Percentiles rank a stretch among this genome's conserved stretches.
Evolutionary conservation across 495 filamentous ascomycete genomes (phyloP).

Genomic region (Neurospora discreta): DNA sequence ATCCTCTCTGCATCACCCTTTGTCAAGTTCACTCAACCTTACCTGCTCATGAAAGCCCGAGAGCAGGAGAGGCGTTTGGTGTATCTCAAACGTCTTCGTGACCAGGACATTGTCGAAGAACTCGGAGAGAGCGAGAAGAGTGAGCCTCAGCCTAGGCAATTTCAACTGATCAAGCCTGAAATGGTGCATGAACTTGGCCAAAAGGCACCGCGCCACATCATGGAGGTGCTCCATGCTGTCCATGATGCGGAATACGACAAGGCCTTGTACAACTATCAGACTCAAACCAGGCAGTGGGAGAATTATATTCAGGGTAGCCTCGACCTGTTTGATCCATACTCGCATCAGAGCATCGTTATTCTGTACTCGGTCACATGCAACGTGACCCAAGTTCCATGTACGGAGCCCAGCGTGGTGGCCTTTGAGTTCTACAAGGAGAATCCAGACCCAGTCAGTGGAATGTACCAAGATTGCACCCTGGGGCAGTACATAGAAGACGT

Average conservation of each 20-base stretch:
- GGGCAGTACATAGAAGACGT: constrained; percentile 94
- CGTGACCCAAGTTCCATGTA: constrained; percentile 79
- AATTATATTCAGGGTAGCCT: constrained; percentile 73
- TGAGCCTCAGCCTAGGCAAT: constrained; percentile 47
- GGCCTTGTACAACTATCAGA: constrained; percentile 85
- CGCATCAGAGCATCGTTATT: constrained; percentile 92
- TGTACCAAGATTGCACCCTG: constrained; percentile 82
- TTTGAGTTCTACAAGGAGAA: constrained; percentile 90
- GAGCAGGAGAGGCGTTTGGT: constrained; percentile 77
- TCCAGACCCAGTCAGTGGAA: constrained; percentile 43
- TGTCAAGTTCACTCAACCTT: constrained; percentile 88
- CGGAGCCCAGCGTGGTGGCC: constrained; percentile 75
- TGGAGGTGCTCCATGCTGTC: constrained; percentile 86
- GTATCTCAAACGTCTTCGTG: constrained; percentile 69
- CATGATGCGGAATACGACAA: constrained; percentile 96
- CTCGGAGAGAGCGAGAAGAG: constrained; percentile 46
- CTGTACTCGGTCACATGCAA: constrained; percentile 90
- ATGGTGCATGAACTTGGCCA: constrained; percentile 80
- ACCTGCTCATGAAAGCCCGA: constrained; percentile 80
- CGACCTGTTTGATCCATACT: constrained; percentile 83
- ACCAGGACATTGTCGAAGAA: constrained; percentile 57
- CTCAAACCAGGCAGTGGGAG: constrained; percentile 92
- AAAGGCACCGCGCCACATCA: constrained; percentile 69
- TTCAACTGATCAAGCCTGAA: constrained; percentile 82
- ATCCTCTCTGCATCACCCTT: constrained; percentile 95